Base-by-base conservation (phyloP, 139 green algal species). In the Picochlorum sp. region DNA sequence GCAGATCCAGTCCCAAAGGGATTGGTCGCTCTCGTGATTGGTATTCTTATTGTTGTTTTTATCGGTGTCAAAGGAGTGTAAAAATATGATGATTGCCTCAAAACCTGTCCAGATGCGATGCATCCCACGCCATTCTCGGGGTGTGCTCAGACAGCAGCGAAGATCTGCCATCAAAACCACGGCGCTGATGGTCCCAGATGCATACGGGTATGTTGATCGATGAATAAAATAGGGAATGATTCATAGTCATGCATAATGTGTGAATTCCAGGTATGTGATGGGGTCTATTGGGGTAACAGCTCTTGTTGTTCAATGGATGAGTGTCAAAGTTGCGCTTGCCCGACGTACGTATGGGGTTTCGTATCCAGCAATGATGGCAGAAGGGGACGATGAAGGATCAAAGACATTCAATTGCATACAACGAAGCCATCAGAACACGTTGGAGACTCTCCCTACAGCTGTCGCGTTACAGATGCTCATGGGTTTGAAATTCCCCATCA, bases 361-460 rank as follows among this genome's bases (percentile, higher is more conserved):
- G 3, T 57, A 66, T 15, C 21, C 38, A 14, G 37, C 49, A 16
- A 72, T 76, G 63, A 63, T 68, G 9, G 70, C 57, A 10, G 57
- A 71, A 3, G 63, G 70, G 0, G 11, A 62, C 3, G 20, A 18
- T 9, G 28, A 67, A 34, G 56, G 21, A 6, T 55, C 55, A 20
- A 62, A 51, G 2, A 55, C 21, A 5, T 76, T 76, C 57, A 76
- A 72, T 47, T 76, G 70, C 45, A 71, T 67, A 3, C 70, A 76
- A 45, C 54, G 70, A 31, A 38, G 37, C 8, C 70, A 76, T 57
- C 63, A 72, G 37, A 76, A 76, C 60, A 71, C 45, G 28, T 45
- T 72, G 20, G 41, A 74, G 59, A 49, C 21, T 8, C 34, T 74
- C 4, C 61, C 68, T 6, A 45, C 20, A 11, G 28, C 24, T 44